Evolutionary conservation across 2,329 filamentous ascomycete species (phyloP).

Genomic region (Colletotrichum tropicale): DNA sequence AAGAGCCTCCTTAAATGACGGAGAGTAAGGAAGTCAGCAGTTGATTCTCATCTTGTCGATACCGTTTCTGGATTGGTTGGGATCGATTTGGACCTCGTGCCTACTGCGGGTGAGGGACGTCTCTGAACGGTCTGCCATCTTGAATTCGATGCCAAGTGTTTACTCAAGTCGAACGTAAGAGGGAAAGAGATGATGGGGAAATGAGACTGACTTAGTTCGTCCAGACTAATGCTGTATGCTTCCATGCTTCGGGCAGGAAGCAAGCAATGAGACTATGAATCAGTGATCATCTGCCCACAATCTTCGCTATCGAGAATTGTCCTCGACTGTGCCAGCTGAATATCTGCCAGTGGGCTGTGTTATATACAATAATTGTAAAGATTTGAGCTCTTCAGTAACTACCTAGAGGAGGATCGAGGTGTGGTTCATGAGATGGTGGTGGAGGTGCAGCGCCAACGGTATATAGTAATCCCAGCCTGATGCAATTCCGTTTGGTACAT

Average conservation of each 20-base stretch:
- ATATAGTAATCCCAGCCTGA: not conserved
- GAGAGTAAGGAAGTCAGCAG: too few relatives aligned
- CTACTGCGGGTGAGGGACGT: not conserved
- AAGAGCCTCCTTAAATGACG: not conserved
- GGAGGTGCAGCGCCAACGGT: not conserved
- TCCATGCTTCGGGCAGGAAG: too few relatives aligned
- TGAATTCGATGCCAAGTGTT: not conserved
- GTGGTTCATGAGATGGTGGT: not conserved
- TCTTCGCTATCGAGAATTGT: too few relatives aligned
- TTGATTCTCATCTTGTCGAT: too few relatives aligned
- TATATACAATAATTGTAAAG: not conserved
- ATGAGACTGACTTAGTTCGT: too few relatives aligned
- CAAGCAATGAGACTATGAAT: too few relatives aligned
- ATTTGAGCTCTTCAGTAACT: not conserved
- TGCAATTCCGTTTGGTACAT: not conserved
- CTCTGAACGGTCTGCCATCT: not conserved
- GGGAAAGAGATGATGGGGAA: fast-evolving
- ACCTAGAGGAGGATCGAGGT: not conserved
- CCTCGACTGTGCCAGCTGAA: too few relatives aligned
- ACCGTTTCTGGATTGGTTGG: too few relatives aligned
- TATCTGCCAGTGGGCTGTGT: too few relatives aligned
- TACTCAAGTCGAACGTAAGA: fast-evolving
- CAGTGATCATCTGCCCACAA: too few relatives aligned
- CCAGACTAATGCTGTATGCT: too few relatives aligned
- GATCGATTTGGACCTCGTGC: too few relatives aligned